phyloP scores from a whole-genome alignment of 1,284 basidiomycete species.

The Trametes sp. region DNA sequence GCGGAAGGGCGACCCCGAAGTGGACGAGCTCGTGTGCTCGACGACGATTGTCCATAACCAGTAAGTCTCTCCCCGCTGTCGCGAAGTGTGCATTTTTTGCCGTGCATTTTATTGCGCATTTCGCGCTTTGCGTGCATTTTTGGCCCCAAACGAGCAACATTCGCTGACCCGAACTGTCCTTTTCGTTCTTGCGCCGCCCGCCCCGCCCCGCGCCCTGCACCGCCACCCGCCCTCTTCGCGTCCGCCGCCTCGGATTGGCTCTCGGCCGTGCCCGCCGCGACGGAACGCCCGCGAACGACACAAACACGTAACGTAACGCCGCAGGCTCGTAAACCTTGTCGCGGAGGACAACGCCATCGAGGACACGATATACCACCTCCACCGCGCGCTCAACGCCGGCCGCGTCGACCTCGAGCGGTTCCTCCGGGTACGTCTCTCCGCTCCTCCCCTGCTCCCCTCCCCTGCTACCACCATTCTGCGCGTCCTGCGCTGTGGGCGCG shows the following conservation, averaged over 20 bases:
- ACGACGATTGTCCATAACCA: slow-evolving; percentile 97
- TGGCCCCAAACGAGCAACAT: too few species aligned
- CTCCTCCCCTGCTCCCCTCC: background rate
- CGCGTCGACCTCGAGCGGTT: slow-evolving; percentile 93
- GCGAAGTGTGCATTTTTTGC: slow-evolving; percentile 1
- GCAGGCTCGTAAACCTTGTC: slow-evolving; percentile 91
- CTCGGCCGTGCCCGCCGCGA: background rate
- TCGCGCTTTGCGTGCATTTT: slow-evolving; percentile 5
- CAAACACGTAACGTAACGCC: slow-evolving; percentile 5
- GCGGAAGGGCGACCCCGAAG: slow-evolving; percentile 79
- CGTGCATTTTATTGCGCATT: background rate
- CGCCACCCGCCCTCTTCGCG: slow-evolving; percentile 13
- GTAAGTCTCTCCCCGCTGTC: slow-evolving; percentile 60
- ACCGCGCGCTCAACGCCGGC: slow-evolving; percentile 91
- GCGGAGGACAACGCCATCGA: slow-evolving; percentile 99
- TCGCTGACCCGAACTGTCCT: slow-evolving; percentile 18
- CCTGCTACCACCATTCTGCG: slow-evolving; percentile 9
- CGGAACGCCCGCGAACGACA: background rate
- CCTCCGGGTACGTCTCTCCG: slow-evolving; percentile 70
- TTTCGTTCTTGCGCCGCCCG: background rate
- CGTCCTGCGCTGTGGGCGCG: slow-evolving; percentile 14
- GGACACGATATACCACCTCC: slow-evolving; percentile 97
- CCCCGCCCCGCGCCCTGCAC: background rate
- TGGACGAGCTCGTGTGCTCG: slow-evolving; percentile 94
- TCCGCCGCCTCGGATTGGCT: slow-evolving; percentile 4